Base-by-base conservation (phyloP, 1,139 yeast species). In the Dujonia santamariae region DNA sequence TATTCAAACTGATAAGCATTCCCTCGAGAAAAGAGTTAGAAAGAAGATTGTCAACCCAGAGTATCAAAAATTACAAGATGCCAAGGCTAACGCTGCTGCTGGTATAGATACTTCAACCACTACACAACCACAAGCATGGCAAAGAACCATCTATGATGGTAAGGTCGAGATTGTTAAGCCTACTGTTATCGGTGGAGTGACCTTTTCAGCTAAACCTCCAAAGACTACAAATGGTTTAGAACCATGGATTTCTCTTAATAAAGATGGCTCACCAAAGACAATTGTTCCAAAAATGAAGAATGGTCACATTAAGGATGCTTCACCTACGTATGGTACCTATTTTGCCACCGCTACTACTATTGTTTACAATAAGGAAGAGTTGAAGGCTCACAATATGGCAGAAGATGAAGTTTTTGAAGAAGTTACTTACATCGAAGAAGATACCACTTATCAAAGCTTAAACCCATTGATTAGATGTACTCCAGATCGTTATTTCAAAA, bases 401-500 rank as follows among this genome's bases (percentile, higher is more conserved):
- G 77, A 74, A 1, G 80, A 65, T 43, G 82, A 78, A 26, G 51
- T 60, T 1, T 73, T 71, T 47, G 72, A 66, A 37, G 86, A 85
- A 43, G 78, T 74, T 28, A 50, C 59, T 29, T 69, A 58, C 49
- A 52, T 73, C 15, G 80, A 76, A 3, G 95, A 85, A 53, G 94
- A 85, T 54, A 67, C 72, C 13, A 74, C 85, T 1, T 82, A 85
- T 49, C 80, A 77, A 28, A 61, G 71, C 16, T 67, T 87, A 51
- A 84, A 80, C 49, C 96, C 96, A 0, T 57, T 87, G 37, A 74
- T 85, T 48, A 72, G 96, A 58, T 87, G 96, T 60, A 84, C 90
- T 3, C 96, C 96, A 1, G 83, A 82, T 35, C 58, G 72, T 31
- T 87, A 84, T 53, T 69, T 67, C 50, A 73, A 72, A 46, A 84